phyloP scores from a whole-genome alignment of 73 alveolate species.

The Diophrys appendiculata region DNA sequence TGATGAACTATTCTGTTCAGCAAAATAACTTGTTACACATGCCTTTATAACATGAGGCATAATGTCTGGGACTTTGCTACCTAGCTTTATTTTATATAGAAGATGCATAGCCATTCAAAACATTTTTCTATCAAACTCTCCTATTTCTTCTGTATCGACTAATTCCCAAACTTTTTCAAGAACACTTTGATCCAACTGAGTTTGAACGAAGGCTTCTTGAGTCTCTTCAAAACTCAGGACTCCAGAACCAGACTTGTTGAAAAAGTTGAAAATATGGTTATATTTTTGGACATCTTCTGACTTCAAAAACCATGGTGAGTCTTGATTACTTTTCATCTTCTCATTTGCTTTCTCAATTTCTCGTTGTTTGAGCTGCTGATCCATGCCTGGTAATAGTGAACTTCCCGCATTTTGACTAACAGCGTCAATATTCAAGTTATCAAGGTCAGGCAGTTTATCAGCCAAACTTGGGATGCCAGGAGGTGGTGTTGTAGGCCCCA shows the following conservation, averaged over 20 bases:
- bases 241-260: slow-evolving; percentile 42
- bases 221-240: slow-evolving; percentile 29
- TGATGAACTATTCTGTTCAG: neutral
- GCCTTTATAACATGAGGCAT: slow-evolving; percentile 37
- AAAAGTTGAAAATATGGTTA: slow-evolving; percentile 11
- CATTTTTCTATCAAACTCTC: slow-evolving; percentile 43
- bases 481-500: too few species aligned
- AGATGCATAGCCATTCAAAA: slow-evolving; percentile 68
- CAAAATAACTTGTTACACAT: slow-evolving; percentile 14
- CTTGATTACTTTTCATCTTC: slow-evolving; percentile 5
- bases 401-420: slow-evolving; percentile 11
- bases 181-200: slow-evolving; percentile 30
- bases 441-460: slow-evolving; percentile 50
- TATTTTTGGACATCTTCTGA: slow-evolving; percentile 37
- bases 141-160: slow-evolving; percentile 51
- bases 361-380: slow-evolving; percentile 29
- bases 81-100: slow-evolving; percentile 40
- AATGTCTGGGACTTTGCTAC: slow-evolving; percentile 33
- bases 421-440: slow-evolving; percentile 27
- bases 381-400: slow-evolving; percentile 52
- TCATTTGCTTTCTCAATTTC: slow-evolving; percentile 26
- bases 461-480: slow-evolving; percentile 28
- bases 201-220: slow-evolving; percentile 30
- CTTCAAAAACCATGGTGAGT: slow-evolving; percentile 47
- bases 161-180: slow-evolving; percentile 61